These are phyloP conservation scores for Begonia peltatifolia DNA, from an alignment of 306 rosid species.

Conservation along the genomic window DNA sequence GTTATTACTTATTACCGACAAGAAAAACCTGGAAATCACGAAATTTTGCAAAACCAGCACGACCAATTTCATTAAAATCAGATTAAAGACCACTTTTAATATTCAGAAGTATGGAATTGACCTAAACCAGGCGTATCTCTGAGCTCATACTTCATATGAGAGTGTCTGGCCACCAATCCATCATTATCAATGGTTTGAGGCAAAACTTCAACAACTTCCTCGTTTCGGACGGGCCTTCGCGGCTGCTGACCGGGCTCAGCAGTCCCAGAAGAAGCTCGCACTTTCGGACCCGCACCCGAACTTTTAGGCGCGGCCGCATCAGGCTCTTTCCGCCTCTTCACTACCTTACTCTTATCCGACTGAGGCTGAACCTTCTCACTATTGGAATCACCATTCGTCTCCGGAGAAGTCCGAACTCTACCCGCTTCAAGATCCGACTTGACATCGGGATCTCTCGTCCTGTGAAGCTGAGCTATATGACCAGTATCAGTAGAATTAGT, in stretches of 20 bases:
- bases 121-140: slow-evolving; percentile 93
- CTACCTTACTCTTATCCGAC: slow-evolving; percentile 24
- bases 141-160: slow-evolving; percentile 78
- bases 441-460: slow-evolving; percentile 21
- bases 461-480: slow-evolving; percentile 28
- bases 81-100: background rate
- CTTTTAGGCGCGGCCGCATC: slow-evolving; percentile 38
- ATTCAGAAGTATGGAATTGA: slow-evolving; percentile 11
- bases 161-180: slow-evolving; percentile 44
- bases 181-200: slow-evolving; percentile 52
- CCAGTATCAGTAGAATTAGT: slow-evolving; percentile 55
- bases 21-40: background rate
- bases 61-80: background rate
- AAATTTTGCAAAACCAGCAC: background rate
- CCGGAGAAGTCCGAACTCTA: slow-evolving; percentile 16
- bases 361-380: slow-evolving; percentile 17
- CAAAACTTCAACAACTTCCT: slow-evolving; percentile 54
- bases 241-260: slow-evolving; percentile 26
- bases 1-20: background rate
- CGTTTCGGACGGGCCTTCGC: slow-evolving; percentile 35
- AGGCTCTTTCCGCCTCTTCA: slow-evolving; percentile 59
- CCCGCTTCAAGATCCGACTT: slow-evolving; percentile 55
- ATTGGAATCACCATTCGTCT: slow-evolving; percentile 27
- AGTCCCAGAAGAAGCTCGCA: slow-evolving; percentile 18
- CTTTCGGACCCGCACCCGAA: slow-evolving; percentile 26